Conservation (phyloP, 495 filamentous ascomycete genomes). For the Physcia stellaris region DNA sequence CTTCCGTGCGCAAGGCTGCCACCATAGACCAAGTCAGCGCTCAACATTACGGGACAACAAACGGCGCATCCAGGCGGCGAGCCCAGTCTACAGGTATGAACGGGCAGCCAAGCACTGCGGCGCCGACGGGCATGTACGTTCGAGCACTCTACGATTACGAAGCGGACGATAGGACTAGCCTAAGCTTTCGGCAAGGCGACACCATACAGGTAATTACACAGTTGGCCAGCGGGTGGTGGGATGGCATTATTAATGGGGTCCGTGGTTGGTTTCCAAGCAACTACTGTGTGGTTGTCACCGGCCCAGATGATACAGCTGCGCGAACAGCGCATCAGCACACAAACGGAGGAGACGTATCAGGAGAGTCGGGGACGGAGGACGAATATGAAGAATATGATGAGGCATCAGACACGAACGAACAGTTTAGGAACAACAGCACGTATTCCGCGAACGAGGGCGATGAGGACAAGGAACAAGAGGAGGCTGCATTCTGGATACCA, state of each 20-base stretch:
- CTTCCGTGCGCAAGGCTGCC: conserved; percentile 17
- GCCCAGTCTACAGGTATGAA: conserved; percentile 41
- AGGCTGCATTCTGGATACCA: conserved; percentile 95
- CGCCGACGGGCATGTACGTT: conserved; percentile 74
- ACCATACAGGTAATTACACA: conserved; percentile 97
- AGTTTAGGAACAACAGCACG: conserved; percentile 38
- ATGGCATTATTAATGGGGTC: conserved; percentile 85
- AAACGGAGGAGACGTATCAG: conserved; percentile 40
- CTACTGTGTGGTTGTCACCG: conserved; percentile 77
- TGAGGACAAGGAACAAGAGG: conserved; percentile 56
- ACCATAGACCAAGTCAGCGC: conserved; percentile 15
- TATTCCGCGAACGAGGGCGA: conserved; percentile 56
- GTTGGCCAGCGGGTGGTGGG: conserved; percentile 98
- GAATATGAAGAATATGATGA: conserved; percentile 58
- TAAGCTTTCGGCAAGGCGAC: conserved; percentile 91
- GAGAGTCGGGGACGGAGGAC: conserved; percentile 44
- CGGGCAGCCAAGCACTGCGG: conserved; percentile 51
- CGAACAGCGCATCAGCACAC: conserved; percentile 23
- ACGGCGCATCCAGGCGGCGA: conserved; percentile 15
- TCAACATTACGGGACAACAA: conserved; percentile 4
- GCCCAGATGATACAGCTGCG: conserved; percentile 46
- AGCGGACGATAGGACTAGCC: conserved; percentile 87
- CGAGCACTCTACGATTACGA: conserved; percentile 95
- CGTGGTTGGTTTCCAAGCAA: conserved; percentile 99
- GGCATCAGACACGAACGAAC: conserved; percentile 48